Conservation (phyloP, 805 yeast genomes). For the Barnettozyma pratensis region DNA sequence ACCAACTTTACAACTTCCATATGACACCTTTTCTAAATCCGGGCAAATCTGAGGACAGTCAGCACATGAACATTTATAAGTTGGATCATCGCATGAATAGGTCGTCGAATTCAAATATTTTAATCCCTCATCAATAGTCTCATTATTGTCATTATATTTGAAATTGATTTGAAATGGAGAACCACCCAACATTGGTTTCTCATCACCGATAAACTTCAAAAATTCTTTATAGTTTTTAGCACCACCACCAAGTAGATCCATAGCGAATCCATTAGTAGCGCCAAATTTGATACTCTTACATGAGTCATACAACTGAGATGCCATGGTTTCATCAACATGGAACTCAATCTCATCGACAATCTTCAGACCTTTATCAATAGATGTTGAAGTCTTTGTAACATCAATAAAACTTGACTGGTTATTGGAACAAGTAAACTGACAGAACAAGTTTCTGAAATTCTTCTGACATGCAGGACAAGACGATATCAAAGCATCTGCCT, state of each 20-base stretch:
- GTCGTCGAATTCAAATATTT: conserved; percentile 19
- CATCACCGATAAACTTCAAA: conserved; percentile 87
- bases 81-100: conserved; percentile 51
- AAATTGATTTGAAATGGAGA: conserved; percentile 92
- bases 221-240: conserved; percentile 70
- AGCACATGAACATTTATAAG: conserved; percentile 79
- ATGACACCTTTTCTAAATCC: conserved; percentile 41
- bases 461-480: conserved; percentile 91
- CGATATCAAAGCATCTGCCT: conserved; percentile 75
- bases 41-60: conserved; percentile 89
- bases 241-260: conserved; percentile 98
- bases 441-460: conserved; percentile 80
- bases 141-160: conserved; percentile 40
- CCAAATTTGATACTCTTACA: conserved; percentile 88
- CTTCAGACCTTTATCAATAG: conserved; percentile 40
- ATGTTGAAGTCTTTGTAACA: conserved; percentile 48
- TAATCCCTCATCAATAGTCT: conserved; percentile 7
- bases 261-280: conserved; percentile 92
- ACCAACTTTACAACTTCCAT: conserved; percentile 49
- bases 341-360: conserved; percentile 71
- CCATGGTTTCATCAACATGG: conserved; percentile 54
- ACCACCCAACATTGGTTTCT: conserved; percentile 90
- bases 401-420: conserved; percentile 72
- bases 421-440: conserved; percentile 87
- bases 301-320: conserved; percentile 65